These are phyloP conservation scores for Anisogramma anomala DNA, from an alignment of 2,329 filamentous ascomycete species.

Conservation along the genomic window DNA sequence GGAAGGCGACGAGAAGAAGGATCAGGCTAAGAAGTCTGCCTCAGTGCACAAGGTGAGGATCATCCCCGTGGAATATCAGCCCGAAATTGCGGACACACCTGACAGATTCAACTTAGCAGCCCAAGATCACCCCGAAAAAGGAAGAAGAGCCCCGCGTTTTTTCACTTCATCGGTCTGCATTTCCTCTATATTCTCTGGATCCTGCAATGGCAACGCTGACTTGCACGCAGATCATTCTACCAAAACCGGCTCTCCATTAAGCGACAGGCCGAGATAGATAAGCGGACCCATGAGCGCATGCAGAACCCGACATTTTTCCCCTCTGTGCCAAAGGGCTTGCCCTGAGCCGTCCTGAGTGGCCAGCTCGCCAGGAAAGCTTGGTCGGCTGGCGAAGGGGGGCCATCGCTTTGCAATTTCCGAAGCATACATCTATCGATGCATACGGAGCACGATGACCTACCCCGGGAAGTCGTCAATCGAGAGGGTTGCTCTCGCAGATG, in stretches of 20 bases:
- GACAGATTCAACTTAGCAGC: conserved; percentile 33
- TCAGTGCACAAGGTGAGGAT: conserved; percentile 21
- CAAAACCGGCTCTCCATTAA: conserved; percentile 73
- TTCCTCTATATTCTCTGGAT: background rate
- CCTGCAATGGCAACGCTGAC: background rate
- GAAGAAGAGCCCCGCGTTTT: conserved; percentile 72
- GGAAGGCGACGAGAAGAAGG: conserved; percentile 26
- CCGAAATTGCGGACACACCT: background rate
- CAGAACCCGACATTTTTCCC: conserved; percentile 74
- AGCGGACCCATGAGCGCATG: conserved; percentile 68
- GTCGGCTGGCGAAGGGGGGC: conserved; percentile 5
- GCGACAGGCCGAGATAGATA: conserved; percentile 66
- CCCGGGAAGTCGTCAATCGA: no score
- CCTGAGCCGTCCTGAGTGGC: conserved; percentile 18
- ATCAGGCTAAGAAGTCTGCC: conserved; percentile 26
- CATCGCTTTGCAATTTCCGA: background rate
- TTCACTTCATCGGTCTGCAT: conserved; percentile 60
- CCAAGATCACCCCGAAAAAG: conserved; percentile 22
- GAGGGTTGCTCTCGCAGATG: no score
- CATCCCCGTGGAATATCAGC: background rate
- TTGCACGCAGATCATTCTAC: conserved; percentile 60
- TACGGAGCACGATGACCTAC: no score
- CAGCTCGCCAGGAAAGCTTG: background rate
- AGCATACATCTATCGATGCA: background rate
- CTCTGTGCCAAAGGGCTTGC: conserved; percentile 59